Evolutionary conservation across 169 alveolate species (phyloP).

Genomic region (Theileria annulata): DNA sequence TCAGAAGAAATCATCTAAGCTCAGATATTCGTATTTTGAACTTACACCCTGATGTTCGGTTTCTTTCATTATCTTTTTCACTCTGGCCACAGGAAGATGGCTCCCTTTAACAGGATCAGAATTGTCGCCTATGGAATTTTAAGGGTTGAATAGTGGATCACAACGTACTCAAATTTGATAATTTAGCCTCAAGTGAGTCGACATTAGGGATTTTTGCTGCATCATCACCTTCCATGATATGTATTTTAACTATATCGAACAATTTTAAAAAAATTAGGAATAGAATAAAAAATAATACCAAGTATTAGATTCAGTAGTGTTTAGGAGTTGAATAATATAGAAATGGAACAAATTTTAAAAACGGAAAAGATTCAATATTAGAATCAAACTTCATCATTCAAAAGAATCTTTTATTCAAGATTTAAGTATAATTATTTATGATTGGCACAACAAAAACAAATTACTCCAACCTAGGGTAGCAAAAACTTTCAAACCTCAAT

Average conservation of each 20-base stretch:
- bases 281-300: background rate
- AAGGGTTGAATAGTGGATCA: constrained; percentile 8
- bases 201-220: background rate
- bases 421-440: constrained; percentile 98
- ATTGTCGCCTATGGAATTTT: constrained; percentile 86
- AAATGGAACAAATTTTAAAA: constrained; percentile 12
- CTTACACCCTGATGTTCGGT: constrained; percentile 90
- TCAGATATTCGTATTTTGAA: background rate
- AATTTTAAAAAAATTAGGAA: background rate
- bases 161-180: background rate
- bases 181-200: background rate
- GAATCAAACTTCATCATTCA: background rate
- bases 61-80: constrained; percentile 94
- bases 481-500: constrained; percentile 28
- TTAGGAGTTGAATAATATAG: constrained; percentile 86
- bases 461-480: background rate
- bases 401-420: constrained; percentile 93
- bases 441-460: constrained; percentile 69
- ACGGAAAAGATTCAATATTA: background rate
- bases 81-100: constrained; percentile 91
- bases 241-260: background rate
- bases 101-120: constrained; percentile 55
- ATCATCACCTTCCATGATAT: background rate
- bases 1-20: constrained; percentile 91
- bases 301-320: constrained; percentile 93